Conservation (phyloP, 2,329 filamentous ascomycete genomes). For the Monilinia fructigena region DNA sequence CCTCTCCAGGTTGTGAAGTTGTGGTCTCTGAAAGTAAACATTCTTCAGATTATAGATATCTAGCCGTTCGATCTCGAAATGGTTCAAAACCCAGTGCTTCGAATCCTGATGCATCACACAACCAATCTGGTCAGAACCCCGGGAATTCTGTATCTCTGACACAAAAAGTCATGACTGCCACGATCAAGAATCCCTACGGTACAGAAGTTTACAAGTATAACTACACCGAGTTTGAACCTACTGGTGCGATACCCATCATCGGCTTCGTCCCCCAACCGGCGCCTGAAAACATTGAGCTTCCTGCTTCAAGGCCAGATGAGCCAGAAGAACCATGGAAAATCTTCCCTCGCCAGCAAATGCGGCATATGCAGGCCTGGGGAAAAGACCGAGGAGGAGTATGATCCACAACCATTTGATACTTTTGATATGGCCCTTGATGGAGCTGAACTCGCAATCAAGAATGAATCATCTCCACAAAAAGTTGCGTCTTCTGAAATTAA, state of each 20-base stretch:
- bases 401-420: slow-evolving; percentile 5
- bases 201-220: background rate
- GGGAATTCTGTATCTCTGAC: background rate
- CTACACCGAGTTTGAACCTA: slow-evolving; percentile 3
- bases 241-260: background rate
- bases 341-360: slow-evolving; percentile 13
- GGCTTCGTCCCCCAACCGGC: background rate
- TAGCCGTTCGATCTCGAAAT: background rate
- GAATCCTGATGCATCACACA: background rate
- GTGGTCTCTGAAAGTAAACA: background rate
- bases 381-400: slow-evolving; percentile 13
- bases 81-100: background rate
- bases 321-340: slow-evolving; percentile 4
- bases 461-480: slow-evolving; percentile 2
- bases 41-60: background rate
- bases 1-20: background rate
- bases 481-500: background rate
- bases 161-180: background rate
- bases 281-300: slow-evolving; percentile 12
- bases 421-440: slow-evolving; percentile 20
- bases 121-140: background rate
- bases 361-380: slow-evolving; percentile 4
- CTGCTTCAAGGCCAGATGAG: slow-evolving; percentile 6
- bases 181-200: background rate
- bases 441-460: slow-evolving; percentile 13